These are phyloP conservation scores for Paecilomyces niveus DNA, from an alignment of 2,329 filamentous ascomycete species.

Conservation along the genomic window DNA sequence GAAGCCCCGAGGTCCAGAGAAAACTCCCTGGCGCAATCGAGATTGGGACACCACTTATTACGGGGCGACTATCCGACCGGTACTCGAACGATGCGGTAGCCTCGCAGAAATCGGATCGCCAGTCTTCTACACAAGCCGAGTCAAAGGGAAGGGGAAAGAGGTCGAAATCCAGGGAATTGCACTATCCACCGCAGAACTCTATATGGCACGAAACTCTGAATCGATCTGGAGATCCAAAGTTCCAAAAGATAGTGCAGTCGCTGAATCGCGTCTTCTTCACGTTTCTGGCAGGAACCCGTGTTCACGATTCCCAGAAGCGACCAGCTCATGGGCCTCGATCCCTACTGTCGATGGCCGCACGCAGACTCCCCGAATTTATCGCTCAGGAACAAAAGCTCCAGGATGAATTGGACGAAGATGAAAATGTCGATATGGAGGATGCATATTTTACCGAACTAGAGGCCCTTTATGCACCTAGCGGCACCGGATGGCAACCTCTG, in stretches of 20 bases:
- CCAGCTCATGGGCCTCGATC: slow-evolving; percentile 21
- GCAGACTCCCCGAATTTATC: slow-evolving; percentile 32
- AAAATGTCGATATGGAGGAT: slow-evolving; percentile 33
- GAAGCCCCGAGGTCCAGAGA: slow-evolving; percentile 28
- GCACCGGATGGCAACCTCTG: slow-evolving; percentile 32
- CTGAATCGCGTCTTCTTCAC: slow-evolving; percentile 29
- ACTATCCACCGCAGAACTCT: slow-evolving; percentile 21
- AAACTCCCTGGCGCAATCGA: slow-evolving; percentile 34
- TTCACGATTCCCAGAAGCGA: slow-evolving; percentile 2
- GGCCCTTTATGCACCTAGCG: slow-evolving; percentile 26
- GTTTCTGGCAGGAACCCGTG: slow-evolving; percentile 28
- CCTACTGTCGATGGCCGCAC: slow-evolving; percentile 28
- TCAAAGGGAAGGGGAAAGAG: slow-evolving; percentile 6
- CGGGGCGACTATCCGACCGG: slow-evolving; percentile 22
- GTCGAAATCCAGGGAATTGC: slow-evolving; percentile 17
- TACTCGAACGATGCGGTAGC: slow-evolving; percentile 1
- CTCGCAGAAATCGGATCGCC: slow-evolving; percentile 8
- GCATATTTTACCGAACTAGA: slow-evolving; percentile 37
- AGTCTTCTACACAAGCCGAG: slow-evolving; percentile 3
- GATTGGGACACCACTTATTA: slow-evolving; percentile 35
- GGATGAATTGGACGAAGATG: slow-evolving; percentile 23
- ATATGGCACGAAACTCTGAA: slow-evolving; percentile 29
- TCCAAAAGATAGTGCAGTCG: slow-evolving; percentile 27
- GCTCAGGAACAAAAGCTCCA: slow-evolving; percentile 28
- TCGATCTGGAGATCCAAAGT: slow-evolving; percentile 22